phyloP scores from a whole-genome alignment of 495 filamentous ascomycete genomes.

The Penicillium egyptiacum region DNA sequence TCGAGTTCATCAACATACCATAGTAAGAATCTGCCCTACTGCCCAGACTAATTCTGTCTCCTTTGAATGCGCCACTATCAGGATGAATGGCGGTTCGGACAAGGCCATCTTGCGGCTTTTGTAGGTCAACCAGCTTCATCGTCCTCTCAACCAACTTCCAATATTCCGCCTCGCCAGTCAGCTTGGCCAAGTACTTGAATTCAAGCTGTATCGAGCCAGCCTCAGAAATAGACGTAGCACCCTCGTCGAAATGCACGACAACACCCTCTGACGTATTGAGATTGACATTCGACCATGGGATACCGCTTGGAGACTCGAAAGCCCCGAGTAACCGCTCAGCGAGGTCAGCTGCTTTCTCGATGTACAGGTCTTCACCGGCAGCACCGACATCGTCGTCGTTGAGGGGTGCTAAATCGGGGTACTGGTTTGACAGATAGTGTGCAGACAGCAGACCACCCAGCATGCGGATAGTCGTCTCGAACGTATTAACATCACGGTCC shows the following conservation, averaged over 20 bases:
- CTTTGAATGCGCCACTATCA: conserved; percentile 72
- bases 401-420: conserved; percentile 64
- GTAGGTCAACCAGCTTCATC: conserved; percentile 83
- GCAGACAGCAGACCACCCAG: conserved; percentile 91
- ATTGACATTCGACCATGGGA: conserved; percentile 91
- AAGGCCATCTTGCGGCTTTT: conserved; percentile 74
- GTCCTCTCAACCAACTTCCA: conserved; percentile 90
- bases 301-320: conserved; percentile 80
- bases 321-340: conserved; percentile 84
- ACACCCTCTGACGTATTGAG: conserved; percentile 71
- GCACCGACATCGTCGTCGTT: conserved; percentile 63
- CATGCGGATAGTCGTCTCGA: conserved; percentile 99
- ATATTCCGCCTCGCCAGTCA: conserved; percentile 88
- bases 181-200: conserved; percentile 94
- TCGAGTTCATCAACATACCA: conserved; percentile 39
- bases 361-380: conserved; percentile 82
- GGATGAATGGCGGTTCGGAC: conserved; percentile 88
- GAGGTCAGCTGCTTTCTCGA: conserved; percentile 93
- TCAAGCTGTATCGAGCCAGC: conserved; percentile 91
- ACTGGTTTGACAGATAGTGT: conserved; percentile 82
- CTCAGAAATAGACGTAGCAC: conserved; percentile 91
- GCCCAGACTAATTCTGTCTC: conserved; percentile 84
- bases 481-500: conserved; percentile 93
- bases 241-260: conserved; percentile 77
- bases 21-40: conserved; percentile 97